These are phyloP conservation scores for Phaeosphaeriaceae sp. DNA, from an alignment of 2,329 filamentous ascomycete species.

Conservation along the genomic window DNA sequence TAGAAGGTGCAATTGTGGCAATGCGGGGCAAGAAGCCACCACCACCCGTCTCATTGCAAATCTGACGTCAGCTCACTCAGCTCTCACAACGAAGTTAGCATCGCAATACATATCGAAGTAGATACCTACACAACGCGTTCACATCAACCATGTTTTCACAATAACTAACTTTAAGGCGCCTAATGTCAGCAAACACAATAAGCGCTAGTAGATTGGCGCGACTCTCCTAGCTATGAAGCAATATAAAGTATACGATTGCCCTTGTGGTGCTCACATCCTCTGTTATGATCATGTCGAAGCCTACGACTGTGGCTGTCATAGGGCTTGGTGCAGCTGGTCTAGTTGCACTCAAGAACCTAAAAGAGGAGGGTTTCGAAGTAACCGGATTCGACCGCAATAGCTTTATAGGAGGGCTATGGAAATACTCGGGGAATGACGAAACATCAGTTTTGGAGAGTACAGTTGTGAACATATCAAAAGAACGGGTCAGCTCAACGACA, in stretches of 20 bases:
- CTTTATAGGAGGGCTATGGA: conserved; percentile 32
- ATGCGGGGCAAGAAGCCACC: too few species aligned
- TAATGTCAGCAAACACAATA: too few species aligned
- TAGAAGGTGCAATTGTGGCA: background rate
- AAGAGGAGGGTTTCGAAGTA: conserved; percentile 27
- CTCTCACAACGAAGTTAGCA: too few species aligned
- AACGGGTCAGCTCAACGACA: conserved; percentile 12
- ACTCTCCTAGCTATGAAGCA: too few species aligned
- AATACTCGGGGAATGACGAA: conserved; percentile 26
- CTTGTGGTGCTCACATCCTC: background rate
- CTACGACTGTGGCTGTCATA: conserved; percentile 14
- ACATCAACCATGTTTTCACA: too few species aligned
- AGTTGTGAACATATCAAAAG: conserved; percentile 28
- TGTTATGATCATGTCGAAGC: conserved; percentile 4
- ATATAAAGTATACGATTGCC: too few species aligned
- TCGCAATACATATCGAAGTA: too few species aligned
- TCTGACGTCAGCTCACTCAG: too few species aligned
- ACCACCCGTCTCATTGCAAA: too few species aligned
- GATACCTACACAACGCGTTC: too few species aligned
- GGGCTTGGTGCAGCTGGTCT: conserved; percentile 23
- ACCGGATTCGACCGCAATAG: conserved; percentile 28
- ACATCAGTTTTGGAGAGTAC: conserved; percentile 29
- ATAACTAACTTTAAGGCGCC: too few species aligned
- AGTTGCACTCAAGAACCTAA: conserved; percentile 25
- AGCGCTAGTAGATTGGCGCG: too few species aligned